These are phyloP conservation scores for Bruguiera parviflora DNA, from an alignment of 345 rosid species.

Conservation along the genomic window DNA sequence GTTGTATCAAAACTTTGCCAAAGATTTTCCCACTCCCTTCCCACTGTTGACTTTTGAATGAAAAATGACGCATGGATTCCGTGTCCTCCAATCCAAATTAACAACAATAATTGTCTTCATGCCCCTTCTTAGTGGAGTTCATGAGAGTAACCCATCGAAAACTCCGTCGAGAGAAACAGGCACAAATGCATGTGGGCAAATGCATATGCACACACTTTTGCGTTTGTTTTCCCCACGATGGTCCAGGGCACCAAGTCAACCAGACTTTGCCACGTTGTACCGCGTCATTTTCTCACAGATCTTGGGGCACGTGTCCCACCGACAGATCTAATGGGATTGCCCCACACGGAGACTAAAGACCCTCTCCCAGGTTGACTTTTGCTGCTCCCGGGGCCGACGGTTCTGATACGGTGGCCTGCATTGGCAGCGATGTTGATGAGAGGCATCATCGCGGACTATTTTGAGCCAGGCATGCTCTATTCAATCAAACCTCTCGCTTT, in stretches of 20 bases:
- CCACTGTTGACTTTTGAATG: slow-evolving; percentile 12
- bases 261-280: too few species aligned
- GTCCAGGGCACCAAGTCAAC: not conserved
- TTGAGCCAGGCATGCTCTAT: slow-evolving; percentile 28
- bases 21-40: slow-evolving; percentile 16
- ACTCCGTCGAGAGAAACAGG: not conserved
- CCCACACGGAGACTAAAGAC: slow-evolving; percentile 5
- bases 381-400: not conserved
- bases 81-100: not conserved
- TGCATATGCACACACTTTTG: not conserved
- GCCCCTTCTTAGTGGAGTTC: not conserved
- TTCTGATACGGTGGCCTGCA: slow-evolving; percentile 16
- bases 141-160: slow-evolving; percentile 1
- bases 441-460: slow-evolving; percentile 14
- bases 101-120: not conserved
- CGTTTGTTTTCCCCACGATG: not conserved
- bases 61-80: slow-evolving; percentile 15
- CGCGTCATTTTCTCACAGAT: slow-evolving; percentile 29
- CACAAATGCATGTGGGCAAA: not conserved
- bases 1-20: slow-evolving; percentile 22
- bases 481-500: slow-evolving; percentile 15
- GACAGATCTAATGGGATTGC: slow-evolving; percentile 21
- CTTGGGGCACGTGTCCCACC: slow-evolving; percentile 35
- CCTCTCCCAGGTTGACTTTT: slow-evolving; percentile 12
- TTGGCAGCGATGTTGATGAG: slow-evolving; percentile 30